phyloP scores from a whole-genome alignment of 148 eudicot genomes.

The Chenopodium album region DNA sequence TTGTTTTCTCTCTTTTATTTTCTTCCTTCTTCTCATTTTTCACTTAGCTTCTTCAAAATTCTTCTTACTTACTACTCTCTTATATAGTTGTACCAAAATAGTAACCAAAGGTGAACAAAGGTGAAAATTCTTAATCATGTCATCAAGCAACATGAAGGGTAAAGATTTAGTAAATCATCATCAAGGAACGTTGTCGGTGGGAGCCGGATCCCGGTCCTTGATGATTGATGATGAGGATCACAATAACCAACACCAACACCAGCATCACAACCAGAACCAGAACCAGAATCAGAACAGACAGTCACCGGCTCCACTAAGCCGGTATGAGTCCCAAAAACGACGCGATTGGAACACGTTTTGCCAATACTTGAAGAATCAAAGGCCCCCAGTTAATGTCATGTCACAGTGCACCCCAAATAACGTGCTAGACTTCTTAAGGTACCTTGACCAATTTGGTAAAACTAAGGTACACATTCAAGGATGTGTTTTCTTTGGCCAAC shows the following conservation, averaged over 20 bases:
- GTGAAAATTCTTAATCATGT: slow-evolving; percentile 29
- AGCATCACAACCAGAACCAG: background rate
- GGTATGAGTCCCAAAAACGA: slow-evolving; percentile 72
- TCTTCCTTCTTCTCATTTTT: background rate
- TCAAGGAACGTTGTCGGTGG: background rate
- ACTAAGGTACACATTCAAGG: slow-evolving; percentile 67
- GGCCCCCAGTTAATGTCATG: slow-evolving; percentile 52
- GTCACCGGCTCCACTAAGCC: slow-evolving; percentile 45
- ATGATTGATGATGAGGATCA: background rate
- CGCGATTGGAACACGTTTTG: slow-evolving; percentile 88
- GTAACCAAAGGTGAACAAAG: background rate
- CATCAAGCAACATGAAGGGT: slow-evolving; percentile 29
- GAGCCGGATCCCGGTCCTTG: slow-evolving; percentile 1
- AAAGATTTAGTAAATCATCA: slow-evolving; percentile 29
- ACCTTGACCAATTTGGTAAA: slow-evolving; percentile 68
- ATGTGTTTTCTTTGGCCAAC: slow-evolving; percentile 62
- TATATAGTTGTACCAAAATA: background rate
- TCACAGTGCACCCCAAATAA: slow-evolving; percentile 57
- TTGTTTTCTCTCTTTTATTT: background rate
- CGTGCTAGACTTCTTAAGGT: slow-evolving; percentile 58
- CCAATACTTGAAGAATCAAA: slow-evolving; percentile 65
- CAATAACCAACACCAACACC: background rate
- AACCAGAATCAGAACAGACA: slow-evolving; percentile 21
- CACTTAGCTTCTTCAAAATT: background rate
- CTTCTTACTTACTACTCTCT: background rate